Evolutionary conservation across 257 asterid species (phyloP).

Genomic region (Mentha longifolia): DNA sequence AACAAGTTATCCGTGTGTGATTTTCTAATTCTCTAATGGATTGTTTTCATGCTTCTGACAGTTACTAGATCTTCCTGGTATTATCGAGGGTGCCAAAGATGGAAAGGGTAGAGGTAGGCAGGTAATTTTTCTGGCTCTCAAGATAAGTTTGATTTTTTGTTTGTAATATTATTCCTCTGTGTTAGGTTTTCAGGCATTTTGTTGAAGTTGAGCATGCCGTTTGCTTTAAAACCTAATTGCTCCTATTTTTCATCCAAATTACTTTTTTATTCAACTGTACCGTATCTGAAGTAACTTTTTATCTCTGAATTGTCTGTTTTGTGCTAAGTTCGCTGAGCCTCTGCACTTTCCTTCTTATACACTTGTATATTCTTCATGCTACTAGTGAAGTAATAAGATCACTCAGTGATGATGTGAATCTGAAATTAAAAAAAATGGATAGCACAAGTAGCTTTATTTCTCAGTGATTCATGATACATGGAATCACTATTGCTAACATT

Average conservation of each 20-base stretch:
- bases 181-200: neutral
- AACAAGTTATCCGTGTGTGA: neutral
- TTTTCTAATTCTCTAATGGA: slow-evolving; percentile 13
- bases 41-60: slow-evolving; percentile 44
- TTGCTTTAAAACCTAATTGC: neutral
- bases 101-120: slow-evolving; percentile 99
- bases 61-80: slow-evolving; percentile 98
- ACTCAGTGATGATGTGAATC: neutral
- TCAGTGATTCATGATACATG: neutral
- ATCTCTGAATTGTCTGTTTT: neutral
- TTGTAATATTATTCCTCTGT: neutral
- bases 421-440: neutral
- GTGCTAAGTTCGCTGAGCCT: neutral
- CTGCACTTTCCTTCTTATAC: neutral
- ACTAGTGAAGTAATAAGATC: neutral
- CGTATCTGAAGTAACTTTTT: neutral
- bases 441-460: too few species aligned
- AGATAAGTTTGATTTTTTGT: neutral
- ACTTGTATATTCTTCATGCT: neutral
- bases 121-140: slow-evolving; percentile 50
- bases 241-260: neutral
- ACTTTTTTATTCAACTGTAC: neutral
- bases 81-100: slow-evolving; percentile 99
- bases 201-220: slow-evolving; percentile 6
- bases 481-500: neutral